Evolutionary conservation across 257 asterid genomes (phyloP).

Genomic region (Solanum pennellii): DNA sequence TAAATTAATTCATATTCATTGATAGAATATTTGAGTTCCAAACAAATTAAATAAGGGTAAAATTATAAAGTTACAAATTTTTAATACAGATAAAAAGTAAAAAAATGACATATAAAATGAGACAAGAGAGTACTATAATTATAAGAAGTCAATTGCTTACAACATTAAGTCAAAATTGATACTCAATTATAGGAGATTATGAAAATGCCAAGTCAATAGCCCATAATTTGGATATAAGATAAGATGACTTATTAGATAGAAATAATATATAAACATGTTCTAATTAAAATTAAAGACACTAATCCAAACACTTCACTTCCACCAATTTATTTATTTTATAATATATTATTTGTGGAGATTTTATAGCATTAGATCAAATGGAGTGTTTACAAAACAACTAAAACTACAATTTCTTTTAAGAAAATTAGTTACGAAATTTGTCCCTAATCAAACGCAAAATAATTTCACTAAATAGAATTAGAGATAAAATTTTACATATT

Average conservation of each 20-base stretch:
- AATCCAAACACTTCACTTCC: background rate
- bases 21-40: no score
- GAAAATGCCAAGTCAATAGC: background rate
- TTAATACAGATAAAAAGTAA: no score
- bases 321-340: background rate
- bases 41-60: no score
- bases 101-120: no score
- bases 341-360: no score
- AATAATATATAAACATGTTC: background rate
- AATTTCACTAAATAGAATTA: background rate
- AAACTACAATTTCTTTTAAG: background rate
- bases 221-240: background rate
- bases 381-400: background rate
- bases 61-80: no score
- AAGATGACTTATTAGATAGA: background rate
- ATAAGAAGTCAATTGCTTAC: background rate
- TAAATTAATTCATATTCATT: no score
- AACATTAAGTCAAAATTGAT: background rate
- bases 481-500: background rate
- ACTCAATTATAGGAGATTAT: background rate
- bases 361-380: background rate
- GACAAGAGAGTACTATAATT: no score
- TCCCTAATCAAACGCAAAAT: background rate
- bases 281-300: background rate
- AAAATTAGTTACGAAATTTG: background rate